Conservation (phyloP, 495 filamentous ascomycete genomes). For the Neurospora tetraspora region DNA sequence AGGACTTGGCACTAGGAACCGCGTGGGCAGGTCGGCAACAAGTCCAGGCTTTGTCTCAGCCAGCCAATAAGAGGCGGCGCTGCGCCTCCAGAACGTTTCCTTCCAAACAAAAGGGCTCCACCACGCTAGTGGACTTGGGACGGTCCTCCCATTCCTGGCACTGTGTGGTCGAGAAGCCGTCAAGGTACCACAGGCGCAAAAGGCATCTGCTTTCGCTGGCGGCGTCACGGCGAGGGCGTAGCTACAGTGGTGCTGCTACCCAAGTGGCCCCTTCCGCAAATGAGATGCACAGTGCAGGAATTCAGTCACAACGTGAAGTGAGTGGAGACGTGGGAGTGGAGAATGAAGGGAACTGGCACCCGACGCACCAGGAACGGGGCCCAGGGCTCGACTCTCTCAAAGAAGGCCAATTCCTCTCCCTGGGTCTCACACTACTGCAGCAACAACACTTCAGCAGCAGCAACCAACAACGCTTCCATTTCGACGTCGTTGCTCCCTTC, state of each 20-base stretch:
- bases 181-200: not conserved
- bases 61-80: slow-evolving; percentile 13
- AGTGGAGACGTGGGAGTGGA: not conserved
- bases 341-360: not conserved
- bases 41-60: slow-evolving; percentile 7
- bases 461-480: slow-evolving; percentile 2
- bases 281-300: slow-evolving; percentile 3
- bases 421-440: not conserved
- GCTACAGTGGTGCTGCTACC: slow-evolving; percentile 13
- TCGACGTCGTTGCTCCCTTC: slow-evolving; percentile 1
- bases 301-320: slow-evolving; percentile 2
- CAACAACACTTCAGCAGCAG: not conserved
- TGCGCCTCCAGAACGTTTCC: slow-evolving; percentile 21
- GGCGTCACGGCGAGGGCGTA: too few species aligned
- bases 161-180: not conserved
- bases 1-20: not conserved
- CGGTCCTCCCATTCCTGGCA: slow-evolving; percentile 1
- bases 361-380: not conserved
- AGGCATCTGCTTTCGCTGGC: not conserved
- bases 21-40: not conserved
- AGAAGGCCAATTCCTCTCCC: not conserved
- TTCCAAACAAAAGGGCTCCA: slow-evolving; percentile 10
- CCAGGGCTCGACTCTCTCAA: slow-evolving; percentile 14
- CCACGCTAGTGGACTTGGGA: slow-evolving; percentile 12
- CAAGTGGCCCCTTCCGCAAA: slow-evolving; percentile 25